Base-by-base conservation (phyloP, 805 yeast species). In the Candida glaebosa region DNA sequence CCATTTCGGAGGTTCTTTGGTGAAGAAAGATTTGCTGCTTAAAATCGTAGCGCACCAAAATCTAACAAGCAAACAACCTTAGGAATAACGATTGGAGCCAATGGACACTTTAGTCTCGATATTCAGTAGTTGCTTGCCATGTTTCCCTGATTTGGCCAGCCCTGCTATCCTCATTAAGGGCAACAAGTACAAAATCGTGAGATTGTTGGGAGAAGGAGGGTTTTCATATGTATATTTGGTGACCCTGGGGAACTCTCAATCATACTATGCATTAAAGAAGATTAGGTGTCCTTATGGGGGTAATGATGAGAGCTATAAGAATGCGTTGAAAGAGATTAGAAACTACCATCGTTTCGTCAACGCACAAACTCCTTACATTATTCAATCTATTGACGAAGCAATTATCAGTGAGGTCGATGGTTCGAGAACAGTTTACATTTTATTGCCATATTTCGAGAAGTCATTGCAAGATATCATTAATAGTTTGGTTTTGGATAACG, bases 141-240 rank as follows among this genome's bases (percentile, higher is more conserved):
- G 81, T 48, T 50, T 72, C 18, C 73, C 74, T 1, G 58, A 54
- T 40, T 41, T 59, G 22, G 58, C 71, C 34, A 57, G 76, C 12
- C 90, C 93, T 1, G 71, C 72, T 6, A 64, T 89, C 8, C 54
- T 69, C 14, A 76, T 90, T 47, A 84, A 85, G 58, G 77, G 78
- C 41, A 71, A 77, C 28, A 67, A 69, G 37, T 86, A 83, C 65
- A 71, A 69, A 51, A 82, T 90, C 14, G 63, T 80, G 40, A 74
- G 79, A 44, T 71, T 90, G n/a, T 67, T 90, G 5, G 96, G 96
- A 7, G 97, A 89, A 65, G 95, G 96, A 2, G 95, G 93, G 10
- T 85, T 84, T 56, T 82, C 95, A 0, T 88, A 84, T 51, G 96
- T 87, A 6, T 90, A 90, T 55, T 67, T 88, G 17, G 95, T 89